These are phyloP conservation scores for Dioscorea dumetorum DNA, from an alignment of 106 monocot species.

Conservation along the genomic window DNA sequence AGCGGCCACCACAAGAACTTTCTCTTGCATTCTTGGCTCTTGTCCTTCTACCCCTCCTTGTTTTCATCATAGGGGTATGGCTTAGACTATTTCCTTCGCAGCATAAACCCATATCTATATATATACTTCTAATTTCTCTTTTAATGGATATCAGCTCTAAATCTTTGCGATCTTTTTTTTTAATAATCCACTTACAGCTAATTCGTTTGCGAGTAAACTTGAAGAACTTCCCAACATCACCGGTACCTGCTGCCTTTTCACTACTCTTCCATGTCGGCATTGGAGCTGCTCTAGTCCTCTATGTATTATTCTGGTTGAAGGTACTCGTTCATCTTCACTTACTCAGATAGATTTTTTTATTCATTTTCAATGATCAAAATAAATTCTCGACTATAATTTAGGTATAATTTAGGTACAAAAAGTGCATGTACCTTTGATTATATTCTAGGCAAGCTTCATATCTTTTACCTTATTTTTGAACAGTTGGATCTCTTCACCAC, in stretches of 20 bases:
- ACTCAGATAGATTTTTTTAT: too few relatives aligned
- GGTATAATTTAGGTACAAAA: too few relatives aligned
- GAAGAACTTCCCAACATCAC: constrained; percentile 67
- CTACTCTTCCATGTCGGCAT: constrained; percentile 85
- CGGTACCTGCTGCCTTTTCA: constrained; percentile 48
- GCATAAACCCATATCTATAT: too few relatives aligned
- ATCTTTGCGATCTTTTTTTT: neutral
- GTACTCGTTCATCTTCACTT: constrained; percentile 15
- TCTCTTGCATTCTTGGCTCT: constrained; percentile 67
- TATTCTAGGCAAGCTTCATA: too few relatives aligned
- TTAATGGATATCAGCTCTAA: neutral
- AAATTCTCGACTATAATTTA: too few relatives aligned
- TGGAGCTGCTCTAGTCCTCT: constrained; percentile 71
- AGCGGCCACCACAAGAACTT: constrained; percentile 79
- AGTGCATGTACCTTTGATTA: too few relatives aligned
- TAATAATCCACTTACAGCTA: constrained; percentile 38
- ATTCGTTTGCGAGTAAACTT: constrained; percentile 58
- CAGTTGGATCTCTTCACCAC: constrained; percentile 97
- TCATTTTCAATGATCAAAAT: too few relatives aligned
- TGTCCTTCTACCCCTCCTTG: constrained; percentile 62
- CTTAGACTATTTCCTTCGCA: constrained; percentile 4
- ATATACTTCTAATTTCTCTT: neutral
- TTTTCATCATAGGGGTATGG: constrained; percentile 75
- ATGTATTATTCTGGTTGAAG: constrained; percentile 90
- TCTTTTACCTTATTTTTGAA: neutral